These are phyloP conservation scores for Fusarium mundagurra DNA, from an alignment of 2,329 filamentous ascomycete genomes.

Conservation along the genomic window DNA sequence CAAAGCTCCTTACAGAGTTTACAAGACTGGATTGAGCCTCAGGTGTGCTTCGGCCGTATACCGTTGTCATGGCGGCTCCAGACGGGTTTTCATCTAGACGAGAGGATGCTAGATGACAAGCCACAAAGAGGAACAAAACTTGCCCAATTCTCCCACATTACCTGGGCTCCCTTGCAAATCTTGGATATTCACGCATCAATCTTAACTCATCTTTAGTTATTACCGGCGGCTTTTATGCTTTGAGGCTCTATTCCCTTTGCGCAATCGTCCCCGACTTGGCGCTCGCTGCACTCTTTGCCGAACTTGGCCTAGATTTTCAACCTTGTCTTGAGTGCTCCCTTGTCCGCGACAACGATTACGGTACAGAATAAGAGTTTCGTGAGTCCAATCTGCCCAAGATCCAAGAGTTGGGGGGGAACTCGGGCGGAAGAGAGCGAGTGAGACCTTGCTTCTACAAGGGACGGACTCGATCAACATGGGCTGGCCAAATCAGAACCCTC, in stretches of 20 bases:
- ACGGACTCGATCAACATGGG: conserved; percentile 18
- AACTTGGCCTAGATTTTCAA: conserved; percentile 30
- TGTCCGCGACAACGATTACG: neutral
- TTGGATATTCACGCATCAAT: conserved; percentile 31
- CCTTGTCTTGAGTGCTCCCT: conserved; percentile 16
- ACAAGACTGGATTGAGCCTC: conserved; percentile 22
- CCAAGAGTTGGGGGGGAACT: conserved; percentile 8
- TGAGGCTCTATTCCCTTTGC: conserved; percentile 37
- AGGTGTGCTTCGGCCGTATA: conserved; percentile 25
- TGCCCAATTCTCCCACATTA: conserved; percentile 13
- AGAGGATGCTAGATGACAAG: conserved; percentile 4
- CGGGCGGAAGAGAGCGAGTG: conserved; percentile 26
- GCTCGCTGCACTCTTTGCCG: conserved; percentile 26
- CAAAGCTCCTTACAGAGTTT: conserved; percentile 18
- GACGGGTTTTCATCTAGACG: neutral
- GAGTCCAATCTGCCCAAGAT: conserved; percentile 16
- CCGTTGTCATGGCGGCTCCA: conserved; percentile 1
- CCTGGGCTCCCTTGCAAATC: conserved; percentile 15
- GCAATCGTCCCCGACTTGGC: conserved; percentile 38
- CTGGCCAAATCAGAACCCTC: conserved; percentile 23
- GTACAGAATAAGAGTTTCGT: conserved; percentile 14
- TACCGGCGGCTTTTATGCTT: conserved; percentile 17
- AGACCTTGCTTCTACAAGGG: conserved; percentile 1
- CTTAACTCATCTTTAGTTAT: conserved; percentile 27
- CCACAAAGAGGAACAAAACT: conserved; percentile 20